Conservation (phyloP, 2,329 filamentous ascomycete genomes). For the Phaeosphaeria sp. region DNA sequence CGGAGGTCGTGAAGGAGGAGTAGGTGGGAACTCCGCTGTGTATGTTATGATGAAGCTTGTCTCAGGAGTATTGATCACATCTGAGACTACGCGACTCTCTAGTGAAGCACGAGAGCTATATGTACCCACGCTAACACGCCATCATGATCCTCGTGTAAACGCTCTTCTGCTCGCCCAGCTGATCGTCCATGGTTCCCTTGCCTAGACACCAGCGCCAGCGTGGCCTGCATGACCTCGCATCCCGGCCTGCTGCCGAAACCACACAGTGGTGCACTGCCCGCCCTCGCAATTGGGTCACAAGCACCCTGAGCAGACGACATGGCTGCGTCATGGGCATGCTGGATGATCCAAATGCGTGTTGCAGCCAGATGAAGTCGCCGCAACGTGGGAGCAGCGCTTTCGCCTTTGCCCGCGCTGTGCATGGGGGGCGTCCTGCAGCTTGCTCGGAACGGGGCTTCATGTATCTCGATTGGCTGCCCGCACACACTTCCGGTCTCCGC, state of each 20-base stretch:
- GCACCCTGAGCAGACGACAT: neutral
- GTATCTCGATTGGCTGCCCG: conserved; percentile 21
- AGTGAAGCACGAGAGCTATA: too few species aligned
- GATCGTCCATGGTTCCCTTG: conserved; percentile 2
- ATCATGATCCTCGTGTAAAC: neutral
- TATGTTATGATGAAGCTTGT: conserved; percentile 18
- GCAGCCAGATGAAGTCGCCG: conserved; percentile 3
- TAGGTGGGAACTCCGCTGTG: conserved; percentile 3
- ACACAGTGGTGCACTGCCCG: conserved; percentile 4
- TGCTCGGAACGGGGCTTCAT: conserved; percentile 13
- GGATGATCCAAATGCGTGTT: neutral
- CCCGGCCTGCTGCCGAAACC: neutral
- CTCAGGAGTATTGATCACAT: neutral
- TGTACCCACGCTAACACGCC: neutral
- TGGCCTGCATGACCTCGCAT: conserved; percentile 7
- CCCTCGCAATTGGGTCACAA: neutral
- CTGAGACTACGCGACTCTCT: too few species aligned
- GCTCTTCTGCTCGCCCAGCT: neutral
- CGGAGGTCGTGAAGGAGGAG: conserved; percentile 17
- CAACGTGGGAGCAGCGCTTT: conserved; percentile 10
- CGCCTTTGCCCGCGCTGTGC: conserved; percentile 11
- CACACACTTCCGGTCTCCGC: conserved; percentile 19
- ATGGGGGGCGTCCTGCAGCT: conserved; percentile 7
- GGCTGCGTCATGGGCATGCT: neutral
- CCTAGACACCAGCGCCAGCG: conserved; percentile 3